Conservation (phyloP, 805 yeast species). For the Middelhovenomyces tepae region DNA sequence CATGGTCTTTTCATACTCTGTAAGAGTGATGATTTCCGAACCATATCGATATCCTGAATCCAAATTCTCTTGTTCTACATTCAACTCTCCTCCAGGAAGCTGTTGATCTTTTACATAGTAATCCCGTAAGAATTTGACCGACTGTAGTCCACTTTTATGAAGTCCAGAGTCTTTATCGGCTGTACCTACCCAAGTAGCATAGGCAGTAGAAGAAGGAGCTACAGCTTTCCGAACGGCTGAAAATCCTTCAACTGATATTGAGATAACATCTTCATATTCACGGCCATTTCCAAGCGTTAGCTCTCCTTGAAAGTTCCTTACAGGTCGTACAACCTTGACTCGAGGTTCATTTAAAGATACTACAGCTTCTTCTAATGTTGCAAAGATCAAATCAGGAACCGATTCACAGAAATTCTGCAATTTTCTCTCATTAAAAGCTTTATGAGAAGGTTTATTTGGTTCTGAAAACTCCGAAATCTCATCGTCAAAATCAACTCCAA, state of each 20-base stretch:
- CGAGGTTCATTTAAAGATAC: conserved; percentile 20
- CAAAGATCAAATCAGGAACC: conserved; percentile 9
- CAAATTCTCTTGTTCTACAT: conserved; percentile 34
- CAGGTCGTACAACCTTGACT: conserved; percentile 38
- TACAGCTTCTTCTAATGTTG: conserved; percentile 12
- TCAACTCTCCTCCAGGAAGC: too few relatives aligned
- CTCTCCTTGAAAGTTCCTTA: conserved; percentile 38
- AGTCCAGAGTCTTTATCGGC: too few relatives aligned
- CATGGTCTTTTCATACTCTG: conserved; percentile 35
- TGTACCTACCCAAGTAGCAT: conserved; percentile 5
- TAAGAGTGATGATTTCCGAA: conserved; percentile 44
- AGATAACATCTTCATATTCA: conserved; percentile 19
- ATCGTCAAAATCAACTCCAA: conserved; percentile 13
- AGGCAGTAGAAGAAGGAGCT: conserved; percentile 10
- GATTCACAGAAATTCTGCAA: conserved; percentile 3
- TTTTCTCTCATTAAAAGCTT: conserved; percentile 4
- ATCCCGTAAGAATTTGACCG: conserved; percentile 10
- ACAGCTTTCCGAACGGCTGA: conserved; percentile 16
- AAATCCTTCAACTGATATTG: conserved; percentile 13
- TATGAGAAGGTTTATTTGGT: not conserved
- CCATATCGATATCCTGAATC: conserved; percentile 65
- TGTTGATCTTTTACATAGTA: conserved; percentile 13
- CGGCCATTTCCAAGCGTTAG: conserved; percentile 39
- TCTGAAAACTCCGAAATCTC: conserved; percentile 5
- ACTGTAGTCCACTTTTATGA: too few relatives aligned